phyloP scores from a whole-genome alignment of 768 basidiomycete species.

The Leccinum imitatum region DNA sequence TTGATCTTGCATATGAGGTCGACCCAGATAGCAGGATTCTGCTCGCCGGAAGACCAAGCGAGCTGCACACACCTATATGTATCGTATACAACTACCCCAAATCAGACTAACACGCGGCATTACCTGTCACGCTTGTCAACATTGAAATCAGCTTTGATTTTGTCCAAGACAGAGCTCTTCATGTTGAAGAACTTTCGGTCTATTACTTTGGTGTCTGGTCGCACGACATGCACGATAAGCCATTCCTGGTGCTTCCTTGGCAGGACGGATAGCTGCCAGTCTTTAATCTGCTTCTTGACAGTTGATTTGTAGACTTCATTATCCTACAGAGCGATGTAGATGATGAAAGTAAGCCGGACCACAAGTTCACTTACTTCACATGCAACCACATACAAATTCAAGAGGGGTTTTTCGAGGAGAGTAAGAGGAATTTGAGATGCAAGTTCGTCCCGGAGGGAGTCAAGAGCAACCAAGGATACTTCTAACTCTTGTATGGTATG shows the following conservation, averaged over 20 bases:
- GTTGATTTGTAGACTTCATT: conserved; percentile 73
- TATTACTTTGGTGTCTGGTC: conserved; percentile 60
- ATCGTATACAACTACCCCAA: conserved; percentile 16
- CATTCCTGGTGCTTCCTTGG: conserved; percentile 87
- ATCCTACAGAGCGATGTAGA: conserved; percentile 39
- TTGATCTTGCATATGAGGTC: conserved; percentile 88
- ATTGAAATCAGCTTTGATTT: conserved; percentile 91
- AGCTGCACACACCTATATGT: conserved; percentile 73
- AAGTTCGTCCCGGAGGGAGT: conserved; percentile 68
- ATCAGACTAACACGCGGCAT: conserved; percentile 3
- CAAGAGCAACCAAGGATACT: conserved; percentile 68
- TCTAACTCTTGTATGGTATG: conserved; percentile 90
- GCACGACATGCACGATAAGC: conserved; percentile 85
- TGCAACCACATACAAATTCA: conserved; percentile 82
- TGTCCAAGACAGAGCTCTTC: conserved; percentile 84
- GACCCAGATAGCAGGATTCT: conserved; percentile 81
- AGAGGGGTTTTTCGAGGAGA: conserved; percentile 80
- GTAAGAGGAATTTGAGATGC: conserved; percentile 74
- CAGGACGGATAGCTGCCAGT: conserved; percentile 75
- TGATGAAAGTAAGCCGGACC: conserved; percentile 6
- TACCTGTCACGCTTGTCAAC: conserved; percentile 80
- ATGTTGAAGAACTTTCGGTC: conserved; percentile 77
- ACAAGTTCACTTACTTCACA: conserved; percentile 70
- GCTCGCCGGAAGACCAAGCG: conserved; percentile 67
- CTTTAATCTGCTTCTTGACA: conserved; percentile 84